Evolutionary conservation across 768 basidiomycete species (phyloP), one percentile per base, ranked within the genome.

Genomic region (Calocera cornea): DNA sequence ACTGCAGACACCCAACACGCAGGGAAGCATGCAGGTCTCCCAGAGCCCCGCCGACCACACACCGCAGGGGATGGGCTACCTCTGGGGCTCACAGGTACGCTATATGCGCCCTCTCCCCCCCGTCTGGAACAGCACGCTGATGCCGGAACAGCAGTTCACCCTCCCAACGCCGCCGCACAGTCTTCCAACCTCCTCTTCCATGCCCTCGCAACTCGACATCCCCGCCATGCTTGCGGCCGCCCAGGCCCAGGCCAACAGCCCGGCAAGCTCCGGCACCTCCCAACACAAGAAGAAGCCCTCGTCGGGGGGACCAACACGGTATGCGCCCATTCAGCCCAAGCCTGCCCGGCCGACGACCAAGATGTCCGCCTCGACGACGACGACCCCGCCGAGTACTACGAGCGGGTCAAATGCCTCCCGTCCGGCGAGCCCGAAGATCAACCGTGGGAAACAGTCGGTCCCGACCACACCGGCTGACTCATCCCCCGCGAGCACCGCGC

Each of bases 241-340:
- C 54, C 27, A 16, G 14, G 27, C 54, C 8, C 54, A 60, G 54
- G 14, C 5, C 14, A 38, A 38, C 14, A 38, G 7, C 7, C 36
- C 36, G 7, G 36, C 36, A 14, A 14, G 36, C 36, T 38, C 36
- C 36, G 36, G n/a, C n/a, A n/a, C 36, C 5, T 14, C 36, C 36
- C 36, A 5, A 14, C 24, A 33, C 14, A 60, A 60, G 54, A 60
- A 60, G 54, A 60, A 60, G 54, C 19, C 54, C 27, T n/a, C 12
- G 49, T 7, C 12, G 10, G 14, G 24, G 49, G 54, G 31, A 10
- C 2, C 27, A 33, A 60, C 54, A 27, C 24, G 54, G 54, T 60
- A 60, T 60, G 54, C 54, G 27, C 54, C 54, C 7, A 60, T 60
- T 27, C 54, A 60, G 54, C 54, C 54, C 22, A 60, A 60, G 54